Base-by-base conservation (phyloP, 1,139 yeast genomes). In the Blastobotrys arbuscula region DNA sequence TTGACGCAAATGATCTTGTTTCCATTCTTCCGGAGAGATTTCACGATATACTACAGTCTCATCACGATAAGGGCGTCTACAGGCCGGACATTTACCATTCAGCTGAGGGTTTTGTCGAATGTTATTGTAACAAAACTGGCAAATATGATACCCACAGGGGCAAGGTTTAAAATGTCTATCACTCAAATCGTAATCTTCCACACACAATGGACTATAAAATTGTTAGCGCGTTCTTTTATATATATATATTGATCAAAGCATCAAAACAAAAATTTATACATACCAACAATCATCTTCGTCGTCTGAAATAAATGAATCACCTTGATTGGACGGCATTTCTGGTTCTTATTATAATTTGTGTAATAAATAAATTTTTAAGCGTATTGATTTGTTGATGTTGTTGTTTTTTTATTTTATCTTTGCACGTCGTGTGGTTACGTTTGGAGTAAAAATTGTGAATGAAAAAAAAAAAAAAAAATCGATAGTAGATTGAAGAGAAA, bases 71-170 rank as follows among this genome's bases (percentile, higher is more conserved):
- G 84, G 78, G 53, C 98, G 76, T 63, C 99, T 84, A 68, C 99
- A 94, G 0, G 96, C 98, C 3, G 99, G 99, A 69, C 99, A 94
- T 58, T 89, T 79, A 5, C 97, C 97, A 65, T 90, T 90, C 56
- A 92, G 73, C 63, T 90, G 96, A 1, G 97, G 97, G 60, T 92
- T 92, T 58, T 87, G 95, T 58, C 96, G 79, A 61, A 94, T 94
- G 66, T 90, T 92, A 71, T 94, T 92, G 74, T 90, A 94, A 67
- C 98, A 94, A 64, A 94, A 94, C 73, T 92, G 97, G 68, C 99
- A 94, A 52, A 92, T 87, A 65, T 94, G 98, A 64, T 94, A 94
- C 12, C 98, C 98, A 72, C 99, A 94, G 1, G 97, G 98, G 74
- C 99, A 94, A 6, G 99, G 99, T 67, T 85, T 88, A 76, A 94